Percentiles rank a stretch among this genome's conserved stretches.
Evolutionary conservation across 495 filamentous ascomycete genomes (phyloP).

Genomic region (Aspergillus asperescens): DNA sequence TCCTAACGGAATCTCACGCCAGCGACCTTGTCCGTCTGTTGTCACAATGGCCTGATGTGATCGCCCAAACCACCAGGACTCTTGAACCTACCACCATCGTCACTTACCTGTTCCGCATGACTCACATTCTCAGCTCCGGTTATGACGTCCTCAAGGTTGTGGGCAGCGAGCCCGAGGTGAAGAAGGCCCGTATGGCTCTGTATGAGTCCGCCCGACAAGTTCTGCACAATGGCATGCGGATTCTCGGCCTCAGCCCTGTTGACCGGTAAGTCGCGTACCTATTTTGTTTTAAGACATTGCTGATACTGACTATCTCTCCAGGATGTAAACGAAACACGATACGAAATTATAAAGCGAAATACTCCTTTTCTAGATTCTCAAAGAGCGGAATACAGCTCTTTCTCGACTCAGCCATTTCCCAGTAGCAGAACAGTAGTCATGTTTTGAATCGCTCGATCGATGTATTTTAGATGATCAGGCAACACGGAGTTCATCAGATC

Average conservation of each 20-base stretch:
- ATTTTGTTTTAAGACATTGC: background rate
- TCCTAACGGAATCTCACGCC: slow-evolving; percentile 53
- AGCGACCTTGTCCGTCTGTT: slow-evolving; percentile 55
- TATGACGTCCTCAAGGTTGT: slow-evolving; percentile 79
- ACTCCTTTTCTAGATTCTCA: background rate
- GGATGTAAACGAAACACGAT: slow-evolving; percentile 14
- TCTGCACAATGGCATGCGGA: slow-evolving; percentile 75
- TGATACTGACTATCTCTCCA: background rate
- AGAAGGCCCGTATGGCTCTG: slow-evolving; percentile 73
- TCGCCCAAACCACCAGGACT: slow-evolving; percentile 56
- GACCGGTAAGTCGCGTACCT: slow-evolving; percentile 48
- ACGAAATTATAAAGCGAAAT: background rate
- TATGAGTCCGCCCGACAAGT: slow-evolving; percentile 76
- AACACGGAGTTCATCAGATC: background rate
- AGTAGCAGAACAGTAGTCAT: background rate
- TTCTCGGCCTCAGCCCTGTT: slow-evolving; percentile 75
- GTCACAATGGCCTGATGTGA: slow-evolving; percentile 58
- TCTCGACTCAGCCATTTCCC: background rate
- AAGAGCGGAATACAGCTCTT: slow-evolving; percentile 7
- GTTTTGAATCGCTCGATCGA: background rate
- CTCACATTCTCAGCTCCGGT: slow-evolving; percentile 73
- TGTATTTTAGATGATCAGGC: background rate
- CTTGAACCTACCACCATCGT: slow-evolving; percentile 65
- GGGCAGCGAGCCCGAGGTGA: slow-evolving; percentile 63
- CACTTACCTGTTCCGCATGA: slow-evolving; percentile 85